Percentiles rank a stretch among this genome's conserved stretches.
Evolutionary conservation across 176 grass and related monocot species (phyloP).

Genomic region (Carex pumila): DNA sequence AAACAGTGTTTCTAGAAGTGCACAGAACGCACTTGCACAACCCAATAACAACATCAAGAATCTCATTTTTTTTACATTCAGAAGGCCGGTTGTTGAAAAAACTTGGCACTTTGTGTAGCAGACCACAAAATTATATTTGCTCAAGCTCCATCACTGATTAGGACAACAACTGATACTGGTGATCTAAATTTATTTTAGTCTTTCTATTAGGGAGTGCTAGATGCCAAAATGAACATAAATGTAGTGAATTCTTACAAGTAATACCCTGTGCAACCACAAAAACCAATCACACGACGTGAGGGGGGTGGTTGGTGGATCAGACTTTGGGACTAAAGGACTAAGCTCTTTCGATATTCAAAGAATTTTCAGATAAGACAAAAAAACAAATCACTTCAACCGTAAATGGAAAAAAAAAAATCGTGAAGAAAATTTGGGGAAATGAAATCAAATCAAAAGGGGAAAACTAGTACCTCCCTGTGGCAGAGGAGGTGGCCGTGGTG

Average conservation of each 20-base stretch:
- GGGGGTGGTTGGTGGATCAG: not conserved
- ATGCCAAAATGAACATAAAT: slow-evolving; percentile 3
- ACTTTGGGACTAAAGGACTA: not conserved
- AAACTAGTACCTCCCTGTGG: not conserved
- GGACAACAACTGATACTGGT: not conserved
- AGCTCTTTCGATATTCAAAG: too few species aligned
- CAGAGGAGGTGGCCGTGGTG: not conserved
- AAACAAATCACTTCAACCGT: not conserved
- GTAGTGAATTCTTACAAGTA: not conserved
- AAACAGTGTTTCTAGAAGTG: too few species aligned
- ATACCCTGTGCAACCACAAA: not conserved
- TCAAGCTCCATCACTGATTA: not conserved
- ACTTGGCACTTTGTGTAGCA: not conserved
- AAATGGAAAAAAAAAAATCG: too few species aligned
- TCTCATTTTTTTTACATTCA: not conserved
- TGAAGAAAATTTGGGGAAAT: not conserved
- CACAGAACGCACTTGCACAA: too few species aligned
- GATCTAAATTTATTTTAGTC: not conserved
- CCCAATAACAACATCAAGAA: not conserved
- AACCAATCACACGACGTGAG: not conserved
- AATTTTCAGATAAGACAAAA: not conserved
- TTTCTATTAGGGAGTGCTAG: not conserved
- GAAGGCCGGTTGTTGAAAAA: not conserved
- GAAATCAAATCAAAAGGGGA: not conserved
- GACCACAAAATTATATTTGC: not conserved